These are phyloP conservation scores for Pythium aphanidermatum DNA, from an alignment of 352 stramenopile species.

Conservation along the genomic window DNA sequence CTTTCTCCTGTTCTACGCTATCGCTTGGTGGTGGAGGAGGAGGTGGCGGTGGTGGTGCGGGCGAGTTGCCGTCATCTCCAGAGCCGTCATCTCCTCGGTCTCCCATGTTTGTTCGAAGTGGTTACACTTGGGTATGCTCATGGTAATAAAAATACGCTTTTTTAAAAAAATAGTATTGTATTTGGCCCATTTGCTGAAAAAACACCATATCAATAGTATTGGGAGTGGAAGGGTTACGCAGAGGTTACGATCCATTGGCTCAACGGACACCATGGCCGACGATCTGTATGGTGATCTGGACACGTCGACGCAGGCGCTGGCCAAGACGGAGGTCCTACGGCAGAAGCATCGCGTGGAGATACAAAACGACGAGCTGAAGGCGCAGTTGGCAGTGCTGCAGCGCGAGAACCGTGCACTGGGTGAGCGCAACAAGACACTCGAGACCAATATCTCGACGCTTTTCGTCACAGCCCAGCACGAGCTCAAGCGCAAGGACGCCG, in stretches of 20 bases:
- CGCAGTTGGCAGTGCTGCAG: conserved; percentile 60
- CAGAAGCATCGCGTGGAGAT: conserved; percentile 46
- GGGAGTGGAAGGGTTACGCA: too few relatives aligned
- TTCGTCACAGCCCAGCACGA: conserved; percentile 73
- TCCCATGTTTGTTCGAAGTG: conserved; percentile 1
- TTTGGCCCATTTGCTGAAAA: too few relatives aligned
- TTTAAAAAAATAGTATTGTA: conserved; percentile 1
- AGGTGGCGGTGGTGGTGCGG: conserved; percentile 4
- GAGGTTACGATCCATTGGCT: too few relatives aligned
- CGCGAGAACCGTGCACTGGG: conserved; percentile 51
- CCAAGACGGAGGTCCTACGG: conserved; percentile 55
- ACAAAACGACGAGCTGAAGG: conserved; percentile 42
- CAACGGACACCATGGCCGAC: conserved; percentile 19
- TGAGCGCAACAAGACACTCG: conserved; percentile 48
- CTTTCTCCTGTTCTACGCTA: background rate
- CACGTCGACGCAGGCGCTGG: conserved; percentile 62
- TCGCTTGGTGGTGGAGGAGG: conserved; percentile 8
- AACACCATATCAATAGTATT: too few relatives aligned
- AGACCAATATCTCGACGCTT: conserved; percentile 69
- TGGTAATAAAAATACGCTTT: conserved; percentile 9
- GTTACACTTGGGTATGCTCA: background rate
- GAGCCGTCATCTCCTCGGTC: too few relatives aligned
- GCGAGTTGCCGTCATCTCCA: conserved; percentile 1
- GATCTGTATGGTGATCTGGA: conserved; percentile 81
- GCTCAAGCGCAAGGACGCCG: conserved; percentile 68